phyloP scores from a whole-genome alignment of 1,139 yeast genomes.

The Saccharomyces hybrid region DNA sequence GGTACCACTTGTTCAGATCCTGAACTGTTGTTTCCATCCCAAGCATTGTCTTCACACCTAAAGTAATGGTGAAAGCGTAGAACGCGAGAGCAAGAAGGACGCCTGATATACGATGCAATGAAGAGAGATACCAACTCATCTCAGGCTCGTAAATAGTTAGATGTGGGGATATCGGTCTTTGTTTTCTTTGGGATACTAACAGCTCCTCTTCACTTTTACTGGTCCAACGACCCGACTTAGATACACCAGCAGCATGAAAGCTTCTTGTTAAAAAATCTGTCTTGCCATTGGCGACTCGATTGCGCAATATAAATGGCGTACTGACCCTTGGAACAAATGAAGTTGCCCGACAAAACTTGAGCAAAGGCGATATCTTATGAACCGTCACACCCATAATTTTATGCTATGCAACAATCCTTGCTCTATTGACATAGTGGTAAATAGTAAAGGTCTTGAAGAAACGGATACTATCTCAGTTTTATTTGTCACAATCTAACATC shows the following conservation, averaged over 20 bases:
- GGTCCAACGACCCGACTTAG: slow-evolving; percentile 43
- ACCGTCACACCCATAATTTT: not conserved
- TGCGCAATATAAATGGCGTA: not conserved
- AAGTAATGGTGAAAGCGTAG: slow-evolving; percentile 68
- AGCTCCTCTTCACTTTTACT: slow-evolving; percentile 59
- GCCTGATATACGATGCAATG: slow-evolving; percentile 84
- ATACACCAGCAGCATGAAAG: not conserved
- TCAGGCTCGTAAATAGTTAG: slow-evolving; percentile 85
- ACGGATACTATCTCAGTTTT: too few relatives aligned
- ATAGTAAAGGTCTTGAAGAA: too few relatives aligned
- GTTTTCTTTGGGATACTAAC: slow-evolving; percentile 71
- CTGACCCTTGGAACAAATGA: not conserved
- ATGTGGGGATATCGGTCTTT: slow-evolving; percentile 91
- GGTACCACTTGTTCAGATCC: slow-evolving; percentile 42
- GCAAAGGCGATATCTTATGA: not conserved
- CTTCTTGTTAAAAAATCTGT: not conserved
- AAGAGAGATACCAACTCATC: slow-evolving; percentile 72
- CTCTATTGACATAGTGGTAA: too few relatives aligned
- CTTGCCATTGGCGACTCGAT: not conserved
- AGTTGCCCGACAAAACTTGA: not conserved
- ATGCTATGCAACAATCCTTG: too few relatives aligned
- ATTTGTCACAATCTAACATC: too few relatives aligned
- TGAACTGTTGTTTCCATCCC: slow-evolving; percentile 61
- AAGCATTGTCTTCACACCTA: slow-evolving; percentile 61
- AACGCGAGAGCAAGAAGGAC: slow-evolving; percentile 71